Base-by-base conservation (phyloP, 306 rosid species). In the Prunus salicina region DNA sequence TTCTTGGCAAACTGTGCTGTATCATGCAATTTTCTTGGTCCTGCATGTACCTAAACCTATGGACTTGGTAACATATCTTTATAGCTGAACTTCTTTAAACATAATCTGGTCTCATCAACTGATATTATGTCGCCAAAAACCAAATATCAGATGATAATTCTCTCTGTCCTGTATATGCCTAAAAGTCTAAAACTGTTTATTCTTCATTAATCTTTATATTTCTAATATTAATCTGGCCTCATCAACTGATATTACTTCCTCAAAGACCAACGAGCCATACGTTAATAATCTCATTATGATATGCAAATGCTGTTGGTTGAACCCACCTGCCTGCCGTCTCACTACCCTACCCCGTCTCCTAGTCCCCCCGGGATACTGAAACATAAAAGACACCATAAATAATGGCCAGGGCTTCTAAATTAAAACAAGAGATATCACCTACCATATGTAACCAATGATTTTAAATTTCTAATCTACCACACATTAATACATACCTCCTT, bases 341-440 rank as follows among this genome's bases (percentile, higher is more conserved):
- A 3, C 74, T 22, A 18, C 38, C n/a, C 46, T 49, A 32, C 14
- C 30, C 32, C 50, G 13, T 71, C 30, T 32, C 30, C 63, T 28
- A 10, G n/a, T 28, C 41, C 73, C 73, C 4, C 63, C 7, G 8
- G 68, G 70, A 63, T 5, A 25, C 2, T 25, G 32, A 63, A 43
- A 72, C 57, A 25, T 22, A 57, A 34, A 64, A 51, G 22, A 41
- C 47, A 19, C 68, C 7, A 41, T 5, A 50, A 67, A 61, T 61
- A 52, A 30, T 68, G 49, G 16, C 69, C 76, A 69, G 14, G 55
- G 50, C 30, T 58, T 64, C 74, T 69, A 38, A 69, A 43, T 75
- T 15, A 63, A n/a, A 41, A 41, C 24, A 58, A 56, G 46, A 5
- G 18, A 65, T 47, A 32, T 34, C 20, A 27, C 49, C 67, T 52